Base-by-base conservation (phyloP, 179 eudicot genomes). In the Nepenthes alata region DNA sequence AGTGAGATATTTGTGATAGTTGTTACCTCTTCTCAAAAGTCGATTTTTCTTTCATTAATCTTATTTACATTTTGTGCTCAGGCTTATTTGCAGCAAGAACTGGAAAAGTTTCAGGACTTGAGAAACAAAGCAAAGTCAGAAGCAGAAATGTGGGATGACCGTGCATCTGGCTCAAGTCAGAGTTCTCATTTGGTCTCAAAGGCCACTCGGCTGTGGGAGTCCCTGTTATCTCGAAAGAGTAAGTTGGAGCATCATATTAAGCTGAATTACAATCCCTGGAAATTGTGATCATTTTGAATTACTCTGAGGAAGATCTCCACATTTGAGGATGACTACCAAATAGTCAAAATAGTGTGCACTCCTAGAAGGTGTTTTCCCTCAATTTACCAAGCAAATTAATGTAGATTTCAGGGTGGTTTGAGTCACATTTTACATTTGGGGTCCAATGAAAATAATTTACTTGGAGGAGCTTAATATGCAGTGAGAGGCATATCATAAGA, bases 21-120 rank as follows among this genome's bases (percentile, higher is more conserved):
- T 53, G 35, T 57, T 3, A 37, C n/a, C 39, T 36, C 37, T 51
- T 57, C 37, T 62, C 1, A 11, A 12, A 7, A 9, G 62, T 11
- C 16, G 1, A 41, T 37, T 37, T 37, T 58, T 2, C 10, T 11
- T 13, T 58, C 3, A 37, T 39, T 6, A 6, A 13, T 3, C 25
- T 45, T 64, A 12, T 35, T 56, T 11, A 13, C 9, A 13, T 36
- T 55, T 34, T 15, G 3, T 35, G 11, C 58, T 75, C 76, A 91
- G 96, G 96, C 96, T 60, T 93, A 86, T 79, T 65, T 93, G 81
- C 96, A 89, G 74, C 98, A 93, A 75, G 98, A 93, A 84, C 83
- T 89, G 67, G 98, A 89, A 69, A 93, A 93, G 59, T 80, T 86
- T 57, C 96, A 93, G 59, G 93, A 86, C 45, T 53, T 89, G 87